Base-by-base conservation (phyloP, 2,329 filamentous ascomycete genomes). In the Epichloe gansuensis region DNA sequence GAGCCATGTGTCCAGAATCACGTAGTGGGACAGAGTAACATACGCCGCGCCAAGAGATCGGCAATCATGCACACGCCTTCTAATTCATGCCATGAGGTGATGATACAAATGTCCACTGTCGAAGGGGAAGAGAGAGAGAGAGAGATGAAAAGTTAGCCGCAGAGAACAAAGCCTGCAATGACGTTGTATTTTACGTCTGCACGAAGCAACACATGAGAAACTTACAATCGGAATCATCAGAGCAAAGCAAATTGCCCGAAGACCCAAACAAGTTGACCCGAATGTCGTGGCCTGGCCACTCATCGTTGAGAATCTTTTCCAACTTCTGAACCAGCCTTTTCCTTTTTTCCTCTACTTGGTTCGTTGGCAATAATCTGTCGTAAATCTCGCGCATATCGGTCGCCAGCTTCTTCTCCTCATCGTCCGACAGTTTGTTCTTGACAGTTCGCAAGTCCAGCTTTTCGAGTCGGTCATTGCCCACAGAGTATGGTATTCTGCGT, bases 241-340 rank as follows among this genome's bases (percentile, higher is more conserved):
- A 95, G 68, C 89, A 96, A 52, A 98, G 74, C 66, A 93, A 73
- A 68, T 98, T 98, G 47, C 93, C 93, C 4, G 93, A 97, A 5
- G 93, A 97, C n/a, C 93, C 93, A 76, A 98, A 98, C 15, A 97
- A 81, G 66, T 93, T 85, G 38, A 96, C 93, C 58, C 80, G 83
- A 63, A 96, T 96, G 55, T 94, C 79, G 61, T 89, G 85, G 1
- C 87, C 89, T 1, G 93, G 93, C 88, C 91, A 98, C 64, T 94
- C 82, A 7, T 87, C 79, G 62, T 94, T 93, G 65, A 98, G 82
- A 41, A 97, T 80, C 58, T 78, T 84, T 68, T 95, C 87, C 61
- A 98, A 71, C 71, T 97, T 98, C 58, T 76, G 73, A n/a, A 96
- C 82, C 60, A 98, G 80, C 61, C 79, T 81, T 57, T 77, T 74